Evolutionary conservation across 225 moss, liverwort and hornwort genomes (phyloP).

Genomic region (Anthoceros angustus): DNA sequence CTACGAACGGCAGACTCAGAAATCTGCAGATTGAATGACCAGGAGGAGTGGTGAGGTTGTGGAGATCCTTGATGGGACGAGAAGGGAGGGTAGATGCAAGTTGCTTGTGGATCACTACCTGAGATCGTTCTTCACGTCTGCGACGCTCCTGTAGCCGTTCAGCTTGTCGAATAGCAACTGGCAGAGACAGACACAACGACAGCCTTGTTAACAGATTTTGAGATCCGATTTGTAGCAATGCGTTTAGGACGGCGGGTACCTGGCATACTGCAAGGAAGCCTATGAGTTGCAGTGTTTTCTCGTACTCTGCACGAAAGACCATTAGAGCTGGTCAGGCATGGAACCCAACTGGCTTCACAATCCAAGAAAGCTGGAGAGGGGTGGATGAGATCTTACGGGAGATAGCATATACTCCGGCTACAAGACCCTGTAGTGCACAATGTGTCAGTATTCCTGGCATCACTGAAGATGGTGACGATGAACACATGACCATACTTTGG

Average conservation of each 20-base stretch:
- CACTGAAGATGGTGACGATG: slow-evolving; percentile 8
- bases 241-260: slow-evolving; percentile 23
- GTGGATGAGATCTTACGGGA: slow-evolving; percentile 34
- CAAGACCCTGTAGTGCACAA: slow-evolving; percentile 33
- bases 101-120: no score
- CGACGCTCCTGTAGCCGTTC: no score
- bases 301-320: slow-evolving; percentile 54
- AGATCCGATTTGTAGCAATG: background rate
- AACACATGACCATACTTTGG: slow-evolving; percentile 8
- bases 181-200: no score
- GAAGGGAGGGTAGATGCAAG: no score
- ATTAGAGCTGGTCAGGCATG: background rate
- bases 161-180: no score
- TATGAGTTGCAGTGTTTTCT: slow-evolving; percentile 60
- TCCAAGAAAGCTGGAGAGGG: no score
- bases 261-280: slow-evolving; percentile 46
- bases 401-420: slow-evolving; percentile 51
- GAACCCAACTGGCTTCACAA: no score
- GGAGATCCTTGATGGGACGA: no score
- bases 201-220: no score
- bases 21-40: slow-evolving; percentile 18
- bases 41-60: no score
- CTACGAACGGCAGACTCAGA: slow-evolving; percentile 49
- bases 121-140: no score
- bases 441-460: background rate